phyloP scores from a whole-genome alignment of 1,139 yeast genomes.

The Hyphopichia fennica region DNA sequence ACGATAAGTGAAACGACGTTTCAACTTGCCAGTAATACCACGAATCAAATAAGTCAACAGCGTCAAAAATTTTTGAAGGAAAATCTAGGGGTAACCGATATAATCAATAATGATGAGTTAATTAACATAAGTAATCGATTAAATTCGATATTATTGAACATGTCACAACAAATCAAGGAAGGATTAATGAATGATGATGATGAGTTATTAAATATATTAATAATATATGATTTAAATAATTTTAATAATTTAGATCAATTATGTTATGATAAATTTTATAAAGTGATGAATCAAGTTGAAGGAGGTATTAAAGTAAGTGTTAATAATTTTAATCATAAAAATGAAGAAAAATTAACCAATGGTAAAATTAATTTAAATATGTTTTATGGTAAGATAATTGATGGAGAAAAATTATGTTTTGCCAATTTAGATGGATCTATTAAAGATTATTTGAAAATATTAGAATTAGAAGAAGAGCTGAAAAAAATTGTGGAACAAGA shows the following conservation, averaged over 20 bases:
- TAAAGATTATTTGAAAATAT: conserved; percentile 39
- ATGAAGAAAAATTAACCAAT: conserved; percentile 8
- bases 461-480: conserved; percentile 13
- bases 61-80: conserved; percentile 39
- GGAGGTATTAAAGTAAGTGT: conserved; percentile 73
- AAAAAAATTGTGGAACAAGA: conserved; percentile 20
- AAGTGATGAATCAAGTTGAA: conserved; percentile 90
- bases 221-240: conserved; percentile 81
- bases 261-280: conserved; percentile 68
- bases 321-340: conserved; percentile 51
- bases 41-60: conserved; percentile 44
- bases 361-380: conserved; percentile 54
- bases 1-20: conserved; percentile 42
- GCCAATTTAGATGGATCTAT: conserved; percentile 82
- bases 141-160: conserved; percentile 35
- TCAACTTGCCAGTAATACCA: conserved; percentile 43
- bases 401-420: conserved; percentile 85
- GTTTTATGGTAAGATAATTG: conserved; percentile 74
- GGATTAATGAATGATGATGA: conserved; percentile 77
- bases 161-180: conserved; percentile 43
- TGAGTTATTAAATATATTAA: conserved; percentile 41
- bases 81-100: conserved; percentile 11
- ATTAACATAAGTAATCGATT: conserved; percentile 30
- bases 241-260: conserved; percentile 63
- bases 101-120: conserved; percentile 27